These are phyloP conservation scores for Phytophthora podocarpi DNA, from an alignment of 352 stramenopile genomes.

Conservation along the genomic window DNA sequence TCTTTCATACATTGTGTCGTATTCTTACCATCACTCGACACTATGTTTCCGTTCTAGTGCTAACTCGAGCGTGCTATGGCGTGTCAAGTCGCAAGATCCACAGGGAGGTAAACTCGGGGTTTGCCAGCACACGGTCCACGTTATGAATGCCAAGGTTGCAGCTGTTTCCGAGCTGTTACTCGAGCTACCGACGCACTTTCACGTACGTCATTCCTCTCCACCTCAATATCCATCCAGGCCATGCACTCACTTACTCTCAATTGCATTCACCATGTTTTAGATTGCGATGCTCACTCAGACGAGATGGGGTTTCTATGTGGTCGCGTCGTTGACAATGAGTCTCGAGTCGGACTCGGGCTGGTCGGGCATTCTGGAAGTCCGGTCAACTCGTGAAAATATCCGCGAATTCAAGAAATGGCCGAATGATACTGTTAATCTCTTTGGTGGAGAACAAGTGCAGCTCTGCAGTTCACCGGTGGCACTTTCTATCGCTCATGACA, in stretches of 20 bases:
- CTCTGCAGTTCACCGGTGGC: constrained; percentile 7
- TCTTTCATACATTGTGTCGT: neutral
- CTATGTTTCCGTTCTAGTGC: constrained; percentile 11
- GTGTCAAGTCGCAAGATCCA: constrained; percentile 12
- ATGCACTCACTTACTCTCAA: neutral
- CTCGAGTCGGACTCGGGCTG: constrained; percentile 26
- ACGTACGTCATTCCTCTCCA: constrained; percentile 39
- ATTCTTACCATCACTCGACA: neutral
- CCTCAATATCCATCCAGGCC: neutral
- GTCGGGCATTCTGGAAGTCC: constrained; percentile 57
- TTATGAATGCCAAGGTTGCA: constrained; percentile 32
- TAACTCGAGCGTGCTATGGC: constrained; percentile 12
- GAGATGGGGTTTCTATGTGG: constrained; percentile 59
- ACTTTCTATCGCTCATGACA: neutral
- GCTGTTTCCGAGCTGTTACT: constrained; percentile 55
- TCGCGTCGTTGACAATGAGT: constrained; percentile 50
- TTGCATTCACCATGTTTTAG: constrained; percentile 26
- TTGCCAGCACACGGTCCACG: constrained; percentile 44
- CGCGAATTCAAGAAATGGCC: constrained; percentile 52
- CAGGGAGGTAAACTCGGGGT: constrained; percentile 33
- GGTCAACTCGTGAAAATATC: constrained; percentile 46
- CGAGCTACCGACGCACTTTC: constrained; percentile 61
- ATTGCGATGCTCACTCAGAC: constrained; percentile 69
- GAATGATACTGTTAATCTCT: constrained; percentile 41
- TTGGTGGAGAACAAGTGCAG: constrained; percentile 37